Evolutionary conservation across 805 yeast species (phyloP), one percentile per base, ranked within the genome.

Genomic region (Kurtzmaniella fragi): DNA sequence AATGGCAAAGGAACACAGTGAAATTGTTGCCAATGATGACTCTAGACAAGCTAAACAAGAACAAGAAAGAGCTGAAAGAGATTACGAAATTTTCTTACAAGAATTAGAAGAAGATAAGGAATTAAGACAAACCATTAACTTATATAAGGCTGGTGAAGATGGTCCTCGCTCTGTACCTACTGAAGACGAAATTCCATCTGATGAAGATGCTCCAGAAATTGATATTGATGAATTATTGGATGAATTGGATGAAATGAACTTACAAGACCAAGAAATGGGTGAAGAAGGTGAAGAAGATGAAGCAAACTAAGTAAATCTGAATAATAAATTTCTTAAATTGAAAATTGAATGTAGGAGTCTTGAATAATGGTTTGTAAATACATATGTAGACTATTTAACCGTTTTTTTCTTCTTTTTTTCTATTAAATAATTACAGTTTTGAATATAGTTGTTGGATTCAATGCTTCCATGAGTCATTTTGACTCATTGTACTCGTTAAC

Each of bases 51-150:
- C 87, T 40, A 84, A 78, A 70, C 93, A 85, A 63, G 96, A 89
- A 46, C 80, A 80, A 53, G 98, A 88, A 61, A 77, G 85, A 53
- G 96, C 95, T 4, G 97, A 91, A 66, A 82, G 79, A 63, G 99
- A 91, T 66, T 93, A 88, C 69, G 99, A 91, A 68, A 58, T 83
- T 49, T 93, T 93, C 86, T 77, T 93, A 67, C 97, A 88, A 68
- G 96, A 93, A 62, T 78, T 93, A 60, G 99, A 93, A 71, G 98
- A 93, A 66, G 99, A 93, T 65, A 81, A 81, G 40, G 99, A 93
- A 60, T 76, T 93, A 60, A 84, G 99, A 71, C 89, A 84, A 53
- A 80, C 88, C 34, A 79, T 93, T 62, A 91, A 93, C 59, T 56
- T 93, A 54, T 93, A 93, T 72, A 93, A 89, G 68, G 78, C 82